These are phyloP conservation scores for Elsinoe necatrix DNA, from an alignment of 2,329 filamentous ascomycete genomes.

Conservation along the genomic window DNA sequence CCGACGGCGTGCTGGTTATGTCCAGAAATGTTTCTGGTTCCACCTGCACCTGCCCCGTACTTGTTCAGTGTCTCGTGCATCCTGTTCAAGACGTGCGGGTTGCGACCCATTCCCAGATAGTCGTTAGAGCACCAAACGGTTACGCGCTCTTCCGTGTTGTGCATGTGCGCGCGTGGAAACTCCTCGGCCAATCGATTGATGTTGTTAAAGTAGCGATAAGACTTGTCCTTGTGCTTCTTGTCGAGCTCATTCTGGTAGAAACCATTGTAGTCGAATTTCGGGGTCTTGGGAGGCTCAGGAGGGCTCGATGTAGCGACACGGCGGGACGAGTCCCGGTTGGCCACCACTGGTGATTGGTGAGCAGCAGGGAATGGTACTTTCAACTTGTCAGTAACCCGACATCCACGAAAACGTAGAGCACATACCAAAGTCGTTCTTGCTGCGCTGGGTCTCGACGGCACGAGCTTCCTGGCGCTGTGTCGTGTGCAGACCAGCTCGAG, in stretches of 20 bases:
- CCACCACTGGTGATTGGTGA: slow-evolving; percentile 5
- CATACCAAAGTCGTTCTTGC: slow-evolving; percentile 39
- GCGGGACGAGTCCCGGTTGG: neutral
- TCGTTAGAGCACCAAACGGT: slow-evolving; percentile 99
- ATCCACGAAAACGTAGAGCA: too few relatives aligned
- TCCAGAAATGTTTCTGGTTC: slow-evolving; percentile 94
- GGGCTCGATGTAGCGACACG: slow-evolving; percentile 22
- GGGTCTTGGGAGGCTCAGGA: slow-evolving; percentile 40
- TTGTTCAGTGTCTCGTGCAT: slow-evolving; percentile 95
- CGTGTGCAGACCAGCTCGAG: slow-evolving; percentile 73
- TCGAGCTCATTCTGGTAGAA: slow-evolving; percentile 87
- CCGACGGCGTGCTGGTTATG: slow-evolving; percentile 91
- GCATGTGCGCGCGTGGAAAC: slow-evolving; percentile 90
- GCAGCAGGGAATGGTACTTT: slow-evolving; percentile 16
- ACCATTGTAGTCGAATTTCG: slow-evolving; percentile 78
- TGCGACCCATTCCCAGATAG: slow-evolving; percentile 95
- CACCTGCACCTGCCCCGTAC: slow-evolving; percentile 90
- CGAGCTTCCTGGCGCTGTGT: slow-evolving; percentile 68
- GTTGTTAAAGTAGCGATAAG: slow-evolving; percentile 99
- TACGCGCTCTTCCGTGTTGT: slow-evolving; percentile 70
- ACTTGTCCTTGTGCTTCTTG: slow-evolving; percentile 99
- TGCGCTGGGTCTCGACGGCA: slow-evolving; percentile 54
- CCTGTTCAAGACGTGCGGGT: slow-evolving; percentile 71
- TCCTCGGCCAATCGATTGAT: slow-evolving; percentile 97
- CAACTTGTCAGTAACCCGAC: neutral